Percentiles rank a stretch among this genome's conserved stretches.
Conservation (phyloP, 306 rosid genomes). For the Cucumis sativus region DNA sequence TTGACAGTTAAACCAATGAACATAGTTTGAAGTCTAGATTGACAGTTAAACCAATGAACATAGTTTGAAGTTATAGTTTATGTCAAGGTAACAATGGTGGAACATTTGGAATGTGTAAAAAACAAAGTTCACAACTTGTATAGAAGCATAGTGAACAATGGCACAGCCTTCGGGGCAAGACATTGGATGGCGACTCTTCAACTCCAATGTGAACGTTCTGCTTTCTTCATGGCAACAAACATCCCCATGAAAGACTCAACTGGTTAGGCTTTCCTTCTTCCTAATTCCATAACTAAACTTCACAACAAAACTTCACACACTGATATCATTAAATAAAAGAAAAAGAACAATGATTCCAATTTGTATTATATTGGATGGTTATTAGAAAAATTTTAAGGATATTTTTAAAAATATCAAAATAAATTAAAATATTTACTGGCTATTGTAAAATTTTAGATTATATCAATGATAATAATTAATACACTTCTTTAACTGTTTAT, state of each 20-base stretch:
- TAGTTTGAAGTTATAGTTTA: background rate
- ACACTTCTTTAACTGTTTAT: too few species aligned
- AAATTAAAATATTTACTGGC: too few species aligned
- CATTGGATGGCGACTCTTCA: slow-evolving; percentile 90
- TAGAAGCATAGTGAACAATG: slow-evolving; percentile 63
- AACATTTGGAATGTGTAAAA: slow-evolving; percentile 88
- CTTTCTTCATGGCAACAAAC: slow-evolving; percentile 86
- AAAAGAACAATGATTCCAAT: too few species aligned
- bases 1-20: too few species aligned
- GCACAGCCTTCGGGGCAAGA: slow-evolving; percentile 84
- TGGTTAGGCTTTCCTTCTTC: slow-evolving; percentile 11
- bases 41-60: background rate
- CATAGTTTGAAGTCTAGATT: too few species aligned
- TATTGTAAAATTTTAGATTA: too few species aligned
- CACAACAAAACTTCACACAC: too few species aligned
- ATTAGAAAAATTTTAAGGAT: too few species aligned
- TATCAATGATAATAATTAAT: too few species aligned
- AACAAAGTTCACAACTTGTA: slow-evolving; percentile 58
- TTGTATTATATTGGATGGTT: too few species aligned
- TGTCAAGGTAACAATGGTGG: slow-evolving; percentile 85
- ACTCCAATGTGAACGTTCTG: slow-evolving; percentile 80
- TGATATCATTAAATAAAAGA: too few species aligned
- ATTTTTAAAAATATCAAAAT: too few species aligned
- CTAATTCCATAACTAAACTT: background rate
- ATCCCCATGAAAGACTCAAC: slow-evolving; percentile 92